These are phyloP conservation scores for Macaranga tanarius DNA, from an alignment of 441 rosid species.

Conservation along the genomic window DNA sequence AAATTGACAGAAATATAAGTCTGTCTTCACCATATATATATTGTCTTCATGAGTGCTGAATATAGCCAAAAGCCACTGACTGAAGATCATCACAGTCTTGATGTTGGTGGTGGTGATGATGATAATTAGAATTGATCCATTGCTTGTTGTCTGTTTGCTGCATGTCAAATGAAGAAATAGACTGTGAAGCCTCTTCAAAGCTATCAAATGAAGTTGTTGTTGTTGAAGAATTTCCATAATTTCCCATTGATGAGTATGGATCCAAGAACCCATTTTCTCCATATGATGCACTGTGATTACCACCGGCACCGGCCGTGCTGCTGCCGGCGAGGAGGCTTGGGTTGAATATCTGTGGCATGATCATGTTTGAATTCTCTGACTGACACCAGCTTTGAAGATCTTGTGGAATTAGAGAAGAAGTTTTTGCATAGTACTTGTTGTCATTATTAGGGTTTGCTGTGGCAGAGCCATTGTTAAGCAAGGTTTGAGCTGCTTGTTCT, in stretches of 20 bases:
- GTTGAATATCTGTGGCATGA: constrained; percentile 23
- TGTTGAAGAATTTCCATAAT: constrained; percentile 39
- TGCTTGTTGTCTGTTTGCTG: constrained; percentile 44
- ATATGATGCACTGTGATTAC: constrained; percentile 14
- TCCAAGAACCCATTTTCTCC: constrained; percentile 34
- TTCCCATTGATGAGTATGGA: constrained; percentile 35
- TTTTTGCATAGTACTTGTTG: constrained; percentile 32
- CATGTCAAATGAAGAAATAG: constrained; percentile 38
- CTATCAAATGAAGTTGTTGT: constrained; percentile 34
- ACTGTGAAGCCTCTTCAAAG: constrained; percentile 44
- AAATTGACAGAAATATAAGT: constrained; percentile 33
- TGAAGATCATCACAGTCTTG: constrained; percentile 56
- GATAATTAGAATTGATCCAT: constrained; percentile 29
- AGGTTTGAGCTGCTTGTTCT: constrained; percentile 69
- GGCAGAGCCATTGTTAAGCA: constrained; percentile 37
- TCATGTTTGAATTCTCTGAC: constrained; percentile 32
- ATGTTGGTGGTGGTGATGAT: constrained; percentile 7
- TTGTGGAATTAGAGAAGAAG: constrained; percentile 35
- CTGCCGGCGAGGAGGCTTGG: constrained; percentile 16
- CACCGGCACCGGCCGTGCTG: neutral
- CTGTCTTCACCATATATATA: constrained; percentile 37
- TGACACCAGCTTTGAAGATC: constrained; percentile 45
- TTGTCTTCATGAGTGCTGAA: constrained; percentile 40
- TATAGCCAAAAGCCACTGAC: constrained; percentile 51
- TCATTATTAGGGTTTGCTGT: constrained; percentile 39